Base-by-base conservation (phyloP, 202 grass and related monocot species). In the Alloteropsis angusta region DNA sequence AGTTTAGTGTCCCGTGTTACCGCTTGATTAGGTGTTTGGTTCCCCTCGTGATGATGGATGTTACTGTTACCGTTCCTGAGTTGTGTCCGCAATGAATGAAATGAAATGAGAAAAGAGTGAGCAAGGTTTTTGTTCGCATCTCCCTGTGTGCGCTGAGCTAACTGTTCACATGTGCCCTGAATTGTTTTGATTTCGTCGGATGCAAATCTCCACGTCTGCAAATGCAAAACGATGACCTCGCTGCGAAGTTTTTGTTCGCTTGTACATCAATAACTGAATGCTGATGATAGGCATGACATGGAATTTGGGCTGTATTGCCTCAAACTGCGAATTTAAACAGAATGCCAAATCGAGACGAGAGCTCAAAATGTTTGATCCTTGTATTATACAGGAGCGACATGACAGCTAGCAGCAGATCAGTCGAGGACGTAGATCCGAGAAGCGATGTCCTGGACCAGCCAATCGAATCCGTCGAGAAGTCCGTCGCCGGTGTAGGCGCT, bases 391-490 rank as follows among this genome's bases (percentile, higher is more conserved):
- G n/a, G n/a, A n/a, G n/a, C n/a, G n/a, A n/a, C n/a, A n/a, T n/a
- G n/a, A n/a, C n/a, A n/a, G n/a, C n/a, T n/a, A n/a, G n/a, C n/a
- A n/a, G n/a, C n/a, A n/a, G n/a, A n/a, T n/a, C 74, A 89, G 64
- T 91, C 86, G 0, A 89, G 86, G 9, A 91, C 55, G 72, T 91
- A 91, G 70, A 94, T 94, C 47, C 84, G 80, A 2, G 92, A 94
- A 37, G 88, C 86, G 2, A 94, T 67, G 38, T 94, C 92, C 44
- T 94, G 92, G 44, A 88, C 88, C 48, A 93, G 77, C 88, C 91
- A 93, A 65, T 93, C 88, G 54, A 94, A 94, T 14, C 91, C 91
- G 42, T 87, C 32, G 8, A 90, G 85, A 48, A 93, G 80, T 15
- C 92, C 92, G 7, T 94, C 80, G 0, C 88, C 92, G 1, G 73